Evolutionary conservation across 2,329 filamentous ascomycete genomes (phyloP).

Genomic region (Arachnomyces sp.): DNA sequence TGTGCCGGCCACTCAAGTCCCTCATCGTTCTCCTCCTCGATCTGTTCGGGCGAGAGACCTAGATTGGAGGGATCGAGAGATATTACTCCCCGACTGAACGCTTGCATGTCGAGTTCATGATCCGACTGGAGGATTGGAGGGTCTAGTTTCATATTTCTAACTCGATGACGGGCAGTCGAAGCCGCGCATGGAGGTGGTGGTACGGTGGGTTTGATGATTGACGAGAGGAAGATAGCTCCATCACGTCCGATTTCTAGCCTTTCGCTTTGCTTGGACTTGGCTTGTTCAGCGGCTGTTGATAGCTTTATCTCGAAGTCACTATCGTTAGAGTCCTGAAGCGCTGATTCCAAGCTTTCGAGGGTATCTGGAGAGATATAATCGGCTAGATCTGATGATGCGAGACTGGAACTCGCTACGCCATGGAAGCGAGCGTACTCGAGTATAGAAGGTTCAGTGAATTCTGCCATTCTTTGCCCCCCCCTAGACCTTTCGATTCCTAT

Average conservation of each 20-base stretch:
- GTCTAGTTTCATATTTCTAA: constrained; percentile 26
- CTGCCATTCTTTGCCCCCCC: constrained; percentile 8
- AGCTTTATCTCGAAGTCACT: constrained; percentile 10
- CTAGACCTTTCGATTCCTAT: too few species aligned
- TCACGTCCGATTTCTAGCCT: constrained; percentile 28
- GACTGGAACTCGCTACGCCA: constrained; percentile 31
- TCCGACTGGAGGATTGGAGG: constrained; percentile 42
- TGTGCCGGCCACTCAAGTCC: constrained; percentile 33
- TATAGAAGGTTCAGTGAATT: constrained; percentile 27
- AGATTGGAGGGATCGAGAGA: constrained; percentile 22
- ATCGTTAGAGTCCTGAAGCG: constrained; percentile 8
- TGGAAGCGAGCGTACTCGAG: constrained; percentile 44
- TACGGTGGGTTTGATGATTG: constrained; percentile 14
- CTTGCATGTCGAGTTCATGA: constrained; percentile 37
- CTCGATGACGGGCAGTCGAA: constrained; percentile 13
- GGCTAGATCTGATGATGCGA: constrained; percentile 22
- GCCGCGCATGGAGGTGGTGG: too few species aligned
- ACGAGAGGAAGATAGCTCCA: constrained; percentile 24
- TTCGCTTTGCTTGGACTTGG: constrained; percentile 16
- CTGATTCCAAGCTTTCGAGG: constrained; percentile 3
- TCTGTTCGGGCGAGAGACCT: constrained; percentile 26
- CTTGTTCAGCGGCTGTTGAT: constrained; percentile 6
- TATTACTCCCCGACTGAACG: constrained; percentile 23
- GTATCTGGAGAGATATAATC: constrained; percentile 8
- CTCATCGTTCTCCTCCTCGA: constrained; percentile 36